Conservation (phyloP, 2,329 filamentous ascomycete species). For the Penicillium sclerotigenum region DNA sequence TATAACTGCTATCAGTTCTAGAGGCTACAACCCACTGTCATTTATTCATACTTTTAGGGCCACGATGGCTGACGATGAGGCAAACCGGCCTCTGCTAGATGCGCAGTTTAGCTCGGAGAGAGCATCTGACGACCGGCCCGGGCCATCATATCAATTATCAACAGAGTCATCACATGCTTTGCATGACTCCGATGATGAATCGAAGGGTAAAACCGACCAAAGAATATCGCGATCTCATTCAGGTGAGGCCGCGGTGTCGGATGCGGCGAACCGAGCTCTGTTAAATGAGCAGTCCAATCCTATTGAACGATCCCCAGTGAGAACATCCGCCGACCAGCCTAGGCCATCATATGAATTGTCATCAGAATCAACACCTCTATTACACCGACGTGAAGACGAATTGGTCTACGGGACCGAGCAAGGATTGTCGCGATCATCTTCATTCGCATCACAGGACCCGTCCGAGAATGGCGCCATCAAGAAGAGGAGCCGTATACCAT, state of each 20-base stretch:
- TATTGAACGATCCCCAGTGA: slow-evolving; percentile 9
- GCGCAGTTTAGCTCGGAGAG: slow-evolving; percentile 15
- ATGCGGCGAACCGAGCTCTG: not conserved
- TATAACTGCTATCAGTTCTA: not conserved
- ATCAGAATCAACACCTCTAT: slow-evolving; percentile 45
- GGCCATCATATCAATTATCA: not conserved
- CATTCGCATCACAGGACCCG: slow-evolving; percentile 21
- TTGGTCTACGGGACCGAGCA: slow-evolving; percentile 31
- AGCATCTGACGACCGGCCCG: not conserved
- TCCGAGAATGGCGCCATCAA: slow-evolving; percentile 18
- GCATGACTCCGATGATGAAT: not conserved
- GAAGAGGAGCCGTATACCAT: slow-evolving; percentile 49
- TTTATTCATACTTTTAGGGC: slow-evolving; percentile 7
- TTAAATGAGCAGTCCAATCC: not conserved
- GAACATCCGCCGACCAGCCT: slow-evolving; percentile 16
- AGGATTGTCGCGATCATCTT: slow-evolving; percentile 18
- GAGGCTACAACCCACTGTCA: not conserved
- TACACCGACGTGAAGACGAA: slow-evolving; percentile 36
- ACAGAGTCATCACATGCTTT: slow-evolving; percentile 9
- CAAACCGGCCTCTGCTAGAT: slow-evolving; percentile 30
- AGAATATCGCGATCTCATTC: not conserved
- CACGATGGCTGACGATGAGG: slow-evolving; percentile 39
- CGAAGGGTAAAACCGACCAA: not conserved
- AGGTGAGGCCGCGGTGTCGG: not conserved
- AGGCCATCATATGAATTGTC: slow-evolving; percentile 33